These are phyloP conservation scores for Penicillium aurantiogriseum DNA, from an alignment of 2,329 filamentous ascomycete species.

Conservation along the genomic window DNA sequence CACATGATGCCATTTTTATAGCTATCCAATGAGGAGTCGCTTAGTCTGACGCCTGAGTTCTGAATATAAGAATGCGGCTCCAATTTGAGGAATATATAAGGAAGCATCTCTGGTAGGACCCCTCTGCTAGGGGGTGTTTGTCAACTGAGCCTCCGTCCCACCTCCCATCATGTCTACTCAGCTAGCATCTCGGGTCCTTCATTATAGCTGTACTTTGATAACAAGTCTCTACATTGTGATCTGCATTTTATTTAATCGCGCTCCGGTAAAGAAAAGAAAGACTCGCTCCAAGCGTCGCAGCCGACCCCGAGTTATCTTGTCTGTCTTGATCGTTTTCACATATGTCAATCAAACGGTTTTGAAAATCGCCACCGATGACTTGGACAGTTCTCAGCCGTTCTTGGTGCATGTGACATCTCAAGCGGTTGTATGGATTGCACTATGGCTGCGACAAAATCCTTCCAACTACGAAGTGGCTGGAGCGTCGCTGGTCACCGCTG, in stretches of 20 bases:
- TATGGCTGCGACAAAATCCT: conserved; percentile 4
- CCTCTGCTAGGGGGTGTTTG: neutral
- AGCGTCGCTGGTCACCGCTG: conserved; percentile 8
- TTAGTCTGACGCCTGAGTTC: neutral
- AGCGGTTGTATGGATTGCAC: conserved; percentile 3
- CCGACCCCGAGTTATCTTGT: neutral
- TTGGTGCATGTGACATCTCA: conserved; percentile 12
- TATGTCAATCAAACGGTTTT: conserved; percentile 5
- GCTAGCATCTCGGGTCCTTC: neutral
- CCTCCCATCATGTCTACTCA: conserved; percentile 3
- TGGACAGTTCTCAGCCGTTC: conserved; percentile 8
- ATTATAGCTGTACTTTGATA: conserved; percentile 7
- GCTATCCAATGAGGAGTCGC: neutral
- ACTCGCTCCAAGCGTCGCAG: neutral
- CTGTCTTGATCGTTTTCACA: conserved; percentile 4
- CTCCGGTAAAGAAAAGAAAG: conserved; percentile 6
- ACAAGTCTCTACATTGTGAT: conserved; percentile 2
- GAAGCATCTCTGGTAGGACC: neutral
- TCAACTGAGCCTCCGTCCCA: neutral
- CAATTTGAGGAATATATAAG: conserved; percentile 3
- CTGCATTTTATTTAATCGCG: neutral
- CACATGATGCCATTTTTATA: neutral
- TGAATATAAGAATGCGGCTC: conserved; percentile 1
- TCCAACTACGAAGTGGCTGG: conserved; percentile 6
- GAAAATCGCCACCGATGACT: conserved; percentile 5